Percentiles rank a stretch among this genome's conserved stretches.
Conservation (phyloP, 2,329 filamentous ascomycete species). For the Sporothrix euskadiensis region DNA sequence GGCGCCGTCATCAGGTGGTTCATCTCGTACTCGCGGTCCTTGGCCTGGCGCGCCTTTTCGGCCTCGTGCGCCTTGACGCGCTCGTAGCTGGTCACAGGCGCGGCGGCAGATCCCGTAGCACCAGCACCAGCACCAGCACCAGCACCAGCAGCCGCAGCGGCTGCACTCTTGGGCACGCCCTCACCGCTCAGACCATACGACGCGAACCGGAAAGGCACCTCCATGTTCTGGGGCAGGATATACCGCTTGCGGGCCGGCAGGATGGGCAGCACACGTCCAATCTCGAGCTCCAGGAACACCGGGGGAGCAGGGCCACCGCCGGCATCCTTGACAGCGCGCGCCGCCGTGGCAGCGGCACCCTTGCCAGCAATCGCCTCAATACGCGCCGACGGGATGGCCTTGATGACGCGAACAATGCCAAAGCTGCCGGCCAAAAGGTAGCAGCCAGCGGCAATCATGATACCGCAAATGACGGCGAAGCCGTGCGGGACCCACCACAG, state of each 20-base stretch:
- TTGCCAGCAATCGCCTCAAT: conserved; percentile 19
- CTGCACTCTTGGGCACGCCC: not conserved
- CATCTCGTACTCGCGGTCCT: conserved; percentile 53
- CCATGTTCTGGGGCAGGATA: conserved; percentile 42
- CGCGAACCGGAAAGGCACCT: conserved; percentile 43
- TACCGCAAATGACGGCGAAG: conserved; percentile 59
- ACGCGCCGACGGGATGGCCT: conserved; percentile 50
- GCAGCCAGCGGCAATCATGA: conserved; percentile 61
- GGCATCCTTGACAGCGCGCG: conserved; percentile 30
- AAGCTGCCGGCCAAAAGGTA: conserved; percentile 60
- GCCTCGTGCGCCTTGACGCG: conserved; percentile 38
- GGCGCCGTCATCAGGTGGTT: conserved; percentile 59
- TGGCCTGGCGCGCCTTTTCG: conserved; percentile 44
- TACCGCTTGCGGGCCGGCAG: conserved; percentile 47
- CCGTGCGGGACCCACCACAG: conserved; percentile 58
- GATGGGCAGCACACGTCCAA: conserved; percentile 53
- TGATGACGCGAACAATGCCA: conserved; percentile 59
- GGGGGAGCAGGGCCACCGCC: conserved; percentile 32
- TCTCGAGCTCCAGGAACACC: conserved; percentile 55
- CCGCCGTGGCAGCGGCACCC: conserved; percentile 29
- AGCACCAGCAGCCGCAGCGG: not conserved
- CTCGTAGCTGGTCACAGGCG: conserved; percentile 31
- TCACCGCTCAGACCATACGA: conserved; percentile 32
- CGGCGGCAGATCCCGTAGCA: not conserved
- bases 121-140: not conserved